Evolutionary conservation across 768 basidiomycete species (phyloP), one percentile per base, ranked within the genome.

Genomic region (Pleurotus cornucopiae): DNA sequence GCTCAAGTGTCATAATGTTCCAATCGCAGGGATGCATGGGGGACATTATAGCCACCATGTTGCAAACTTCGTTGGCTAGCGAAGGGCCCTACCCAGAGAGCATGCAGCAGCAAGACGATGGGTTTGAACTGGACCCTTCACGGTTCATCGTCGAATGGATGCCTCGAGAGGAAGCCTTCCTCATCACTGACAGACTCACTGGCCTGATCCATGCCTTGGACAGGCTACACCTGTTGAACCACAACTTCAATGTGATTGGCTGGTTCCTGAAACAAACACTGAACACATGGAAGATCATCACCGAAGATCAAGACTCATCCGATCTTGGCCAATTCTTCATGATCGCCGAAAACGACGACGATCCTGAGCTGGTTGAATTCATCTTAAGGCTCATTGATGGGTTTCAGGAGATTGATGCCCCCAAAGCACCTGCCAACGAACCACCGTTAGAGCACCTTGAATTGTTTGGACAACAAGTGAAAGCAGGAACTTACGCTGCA

Each of bases 401-500:
- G 16, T 37, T 52, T 4, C 16, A 34, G 3, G 13, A 5, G 7
- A 34, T 34, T 23, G 25, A 25, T 14, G 16, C 14, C 16, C 7
- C 25, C 20, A 14, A 7, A 13, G 21, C 9, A 14, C 9, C 48
- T 26, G 48, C 30, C 13, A 26, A 45, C 7, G 23, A 38, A 30
- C 52, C 25, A 13, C 37, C 13, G 39, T 7, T 54, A 7, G 6
- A 54, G 14, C 37, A 39, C 26, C 30, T 21, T 7, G 37, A 54
- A 21, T 20, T 20, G 20, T 20, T 20, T 20, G 20, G 20, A 20
- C 20, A 20, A 20, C 20, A 20, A 20, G 20, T 41, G 6, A 12
- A 30, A 53, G 18, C 30, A 38, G 16, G 55, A 49, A 43, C 53
- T 20, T 40, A 4, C 48, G 37, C 49, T 26, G 60, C 46, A 39